Percentiles rank a stretch among this genome's conserved stretches.
Evolutionary conservation across 306 rosid species (phyloP).

Genomic region (Castanopsis chinensis): DNA sequence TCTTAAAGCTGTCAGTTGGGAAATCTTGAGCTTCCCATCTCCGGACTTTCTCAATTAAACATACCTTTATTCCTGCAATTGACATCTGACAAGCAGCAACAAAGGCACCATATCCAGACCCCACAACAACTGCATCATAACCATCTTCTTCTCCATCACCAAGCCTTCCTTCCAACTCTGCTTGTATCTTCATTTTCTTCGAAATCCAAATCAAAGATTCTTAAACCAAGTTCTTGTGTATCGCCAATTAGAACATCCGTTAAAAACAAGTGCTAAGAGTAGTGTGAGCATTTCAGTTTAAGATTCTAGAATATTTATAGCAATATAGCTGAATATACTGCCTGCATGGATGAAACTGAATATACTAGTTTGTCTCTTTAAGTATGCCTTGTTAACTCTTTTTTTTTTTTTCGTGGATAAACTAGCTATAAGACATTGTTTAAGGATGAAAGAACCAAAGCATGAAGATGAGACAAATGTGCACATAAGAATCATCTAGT

Average conservation of each 20-base stretch:
- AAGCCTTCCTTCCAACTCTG: not conserved
- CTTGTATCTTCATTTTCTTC: slow-evolving; percentile 10
- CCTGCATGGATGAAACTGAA: not conserved
- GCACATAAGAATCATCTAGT: not conserved
- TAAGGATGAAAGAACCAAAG: not conserved
- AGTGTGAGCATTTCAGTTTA: not conserved
- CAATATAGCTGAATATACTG: not conserved
- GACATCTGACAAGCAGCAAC: slow-evolving; percentile 39
- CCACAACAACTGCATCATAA: slow-evolving; percentile 37
- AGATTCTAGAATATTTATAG: not conserved
- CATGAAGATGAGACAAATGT: not conserved
- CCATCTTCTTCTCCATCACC: slow-evolving; percentile 22
- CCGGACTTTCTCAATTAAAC: slow-evolving; percentile 31
- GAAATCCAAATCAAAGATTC: not conserved
- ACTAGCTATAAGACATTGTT: not conserved
- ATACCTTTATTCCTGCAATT: slow-evolving; percentile 28
- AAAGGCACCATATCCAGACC: slow-evolving; percentile 39
- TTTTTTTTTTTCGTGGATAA: not conserved
- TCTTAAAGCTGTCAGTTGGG: slow-evolving; percentile 27
- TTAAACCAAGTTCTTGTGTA: not conserved
- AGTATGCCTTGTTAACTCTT: not conserved
- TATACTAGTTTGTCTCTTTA: not conserved
- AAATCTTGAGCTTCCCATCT: slow-evolving; percentile 39
- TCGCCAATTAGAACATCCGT: not conserved
- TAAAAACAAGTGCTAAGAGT: not conserved